phyloP scores from a whole-genome alignment of 768 basidiomycete species.

The Agaricus bisporus region DNA sequence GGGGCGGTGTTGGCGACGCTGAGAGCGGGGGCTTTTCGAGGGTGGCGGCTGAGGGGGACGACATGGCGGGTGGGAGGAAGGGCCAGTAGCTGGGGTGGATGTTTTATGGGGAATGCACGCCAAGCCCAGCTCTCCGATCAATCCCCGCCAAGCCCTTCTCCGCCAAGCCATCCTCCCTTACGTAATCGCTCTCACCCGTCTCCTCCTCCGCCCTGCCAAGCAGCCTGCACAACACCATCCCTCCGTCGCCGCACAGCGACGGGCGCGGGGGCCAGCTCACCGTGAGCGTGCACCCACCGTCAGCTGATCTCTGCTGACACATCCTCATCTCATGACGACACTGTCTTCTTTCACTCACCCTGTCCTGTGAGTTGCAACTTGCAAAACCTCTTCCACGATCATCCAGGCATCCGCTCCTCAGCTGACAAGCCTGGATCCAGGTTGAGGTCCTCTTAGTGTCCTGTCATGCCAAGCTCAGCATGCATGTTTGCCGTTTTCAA shows the following conservation, averaged over 20 bases:
- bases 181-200: conserved; percentile 10
- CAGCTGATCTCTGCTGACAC: no score
- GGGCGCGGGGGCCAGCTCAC: no score
- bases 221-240: not conserved
- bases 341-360: no score
- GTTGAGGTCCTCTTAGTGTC: no score
- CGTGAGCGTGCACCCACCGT: no score
- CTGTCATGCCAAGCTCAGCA: no score
- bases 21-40: conserved; percentile 15
- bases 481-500: no score
- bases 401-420: no score
- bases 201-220: conserved; percentile 10
- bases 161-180: conserved; percentile 15
- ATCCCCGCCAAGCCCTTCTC: conserved; percentile 13
- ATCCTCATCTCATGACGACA: no score
- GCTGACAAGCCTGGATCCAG: no score
- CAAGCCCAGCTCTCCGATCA: conserved; percentile 16
- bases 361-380: no score
- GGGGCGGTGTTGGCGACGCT: conserved; percentile 16
- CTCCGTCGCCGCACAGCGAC: not conserved
- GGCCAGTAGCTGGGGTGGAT: conserved; percentile 18
- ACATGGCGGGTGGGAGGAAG: conserved; percentile 23
- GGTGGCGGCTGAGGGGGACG: conserved; percentile 22
- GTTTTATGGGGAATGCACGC: conserved; percentile 26
- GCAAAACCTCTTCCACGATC: no score